Base-by-base conservation (phyloP, 208 protist species). In the Trypanosoma melophagium region DNA sequence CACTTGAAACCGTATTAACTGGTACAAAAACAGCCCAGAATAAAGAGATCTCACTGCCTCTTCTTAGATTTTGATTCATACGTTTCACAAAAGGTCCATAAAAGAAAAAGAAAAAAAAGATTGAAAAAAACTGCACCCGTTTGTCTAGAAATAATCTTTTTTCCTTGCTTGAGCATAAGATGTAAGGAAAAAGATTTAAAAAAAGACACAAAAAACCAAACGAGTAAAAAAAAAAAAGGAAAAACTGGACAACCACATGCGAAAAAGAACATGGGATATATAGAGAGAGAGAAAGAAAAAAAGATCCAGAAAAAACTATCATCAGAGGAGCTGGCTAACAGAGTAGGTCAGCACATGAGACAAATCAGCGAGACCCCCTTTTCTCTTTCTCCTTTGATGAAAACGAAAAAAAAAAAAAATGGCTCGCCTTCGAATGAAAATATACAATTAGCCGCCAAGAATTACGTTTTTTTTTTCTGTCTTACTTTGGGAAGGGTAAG, bases 1-100 rank as follows among this genome's bases (percentile, higher is more conserved):
- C 97, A 98, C 77, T 98, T 98, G 80, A 97, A 98, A n/a, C 97
- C 66, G 66, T 97, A 35, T 35, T 35, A 35, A 1, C 28, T 35
- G 5, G 28, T 35, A 35, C 28, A 35, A 35, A 35, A 5, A 35
- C 1, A 35, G 28, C 28, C 28, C 28, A 35, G 28, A 35, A 35
- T 35, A 5, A 35, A 35, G 28, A 35, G 28, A 35, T 35, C 28
- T 35, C 28, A 35, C 5, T 35, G 5, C 28, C 28, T 35, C 28
- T 35, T 35, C 28, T 35, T 35, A 35, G 5, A 35, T 35, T 35
- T 7, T 35, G 28, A 35, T 35, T 35, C 3, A 35, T 5, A 35
- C 28, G 28, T 35, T 35, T 1, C 5, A 35, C 28, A 35, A 35
- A 74, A 69, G 31, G 42, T 24, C 41, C 45, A 67, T 21, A 21